Conservation (phyloP, 148 eudicot species). For the Chenopodium quinoa region DNA sequence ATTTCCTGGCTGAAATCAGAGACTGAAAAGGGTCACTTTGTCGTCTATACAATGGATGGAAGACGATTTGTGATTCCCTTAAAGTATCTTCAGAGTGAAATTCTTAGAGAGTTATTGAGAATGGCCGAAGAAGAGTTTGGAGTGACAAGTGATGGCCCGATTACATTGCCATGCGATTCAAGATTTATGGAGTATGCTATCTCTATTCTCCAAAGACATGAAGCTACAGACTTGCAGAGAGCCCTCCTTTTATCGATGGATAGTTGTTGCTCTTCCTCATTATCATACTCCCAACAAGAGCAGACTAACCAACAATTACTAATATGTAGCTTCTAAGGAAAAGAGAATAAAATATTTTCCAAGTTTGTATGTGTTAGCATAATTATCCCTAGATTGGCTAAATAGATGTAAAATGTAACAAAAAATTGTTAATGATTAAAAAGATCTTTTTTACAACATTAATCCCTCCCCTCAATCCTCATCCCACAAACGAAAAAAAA, state of each 20-base stretch:
- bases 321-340: conserved; percentile 10
- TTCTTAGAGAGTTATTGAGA: conserved; percentile 36
- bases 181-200: conserved; percentile 32
- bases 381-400: not conserved
- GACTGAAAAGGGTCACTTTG: conserved; percentile 20
- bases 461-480: not conserved
- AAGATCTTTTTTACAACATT: not conserved
- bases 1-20: conserved; percentile 21
- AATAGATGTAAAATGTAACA: not conserved
- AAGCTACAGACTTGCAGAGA: conserved; percentile 22
- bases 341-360: not conserved
- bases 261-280: not conserved
- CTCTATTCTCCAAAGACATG: conserved; percentile 33
- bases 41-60: conserved; percentile 14
- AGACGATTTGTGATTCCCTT: conserved; percentile 21
- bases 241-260: conserved; percentile 30
- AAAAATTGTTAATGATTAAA: not conserved
- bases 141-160: conserved; percentile 35
- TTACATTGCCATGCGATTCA: conserved; percentile 44
- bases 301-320: not conserved
- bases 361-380: not conserved
- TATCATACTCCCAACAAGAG: conserved; percentile 2
- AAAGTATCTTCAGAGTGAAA: conserved; percentile 16
- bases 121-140: conserved; percentile 55
- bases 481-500: not conserved